Evolutionary conservation across 495 filamentous ascomycete species (phyloP).

Genomic region (Podospora didyma): DNA sequence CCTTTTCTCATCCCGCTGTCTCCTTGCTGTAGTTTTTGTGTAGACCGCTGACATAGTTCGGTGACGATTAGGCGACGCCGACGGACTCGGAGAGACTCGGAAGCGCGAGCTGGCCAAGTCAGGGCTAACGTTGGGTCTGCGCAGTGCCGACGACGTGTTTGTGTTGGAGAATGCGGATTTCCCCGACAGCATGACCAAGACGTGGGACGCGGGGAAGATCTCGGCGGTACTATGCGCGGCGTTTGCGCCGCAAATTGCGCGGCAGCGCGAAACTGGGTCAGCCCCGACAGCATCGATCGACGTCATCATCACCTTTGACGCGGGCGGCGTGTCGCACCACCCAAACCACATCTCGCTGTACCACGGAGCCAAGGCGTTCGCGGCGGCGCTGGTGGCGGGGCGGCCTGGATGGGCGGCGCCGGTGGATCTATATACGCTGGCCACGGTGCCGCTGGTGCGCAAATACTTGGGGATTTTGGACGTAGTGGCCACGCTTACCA

Average conservation of each 20-base stretch:
- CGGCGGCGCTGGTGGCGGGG: slow-evolving; percentile 56
- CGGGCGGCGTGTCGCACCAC: slow-evolving; percentile 72
- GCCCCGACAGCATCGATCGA: slow-evolving; percentile 65
- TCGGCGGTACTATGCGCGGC: slow-evolving; percentile 61
- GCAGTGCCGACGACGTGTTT: slow-evolving; percentile 67
- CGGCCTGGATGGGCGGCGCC: slow-evolving; percentile 66
- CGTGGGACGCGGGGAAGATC: slow-evolving; percentile 69
- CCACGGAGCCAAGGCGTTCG: slow-evolving; percentile 72
- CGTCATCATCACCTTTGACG: slow-evolving; percentile 84
- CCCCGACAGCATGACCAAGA: slow-evolving; percentile 76
- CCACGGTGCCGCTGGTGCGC: slow-evolving; percentile 60
- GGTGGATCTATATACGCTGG: slow-evolving; percentile 79
- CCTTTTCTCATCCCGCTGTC: not conserved
- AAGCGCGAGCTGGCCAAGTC: slow-evolving; percentile 79
- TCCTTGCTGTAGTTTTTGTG: not conserved
- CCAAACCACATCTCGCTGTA: slow-evolving; percentile 89
- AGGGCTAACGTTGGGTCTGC: slow-evolving; percentile 69
- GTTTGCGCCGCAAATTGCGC: slow-evolving; percentile 60
- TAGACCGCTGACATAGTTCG: not conserved
- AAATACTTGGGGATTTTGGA: slow-evolving; percentile 83
- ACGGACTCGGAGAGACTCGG: slow-evolving; percentile 76
- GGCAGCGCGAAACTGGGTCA: slow-evolving; percentile 24
- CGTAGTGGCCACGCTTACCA: slow-evolving; percentile 57
- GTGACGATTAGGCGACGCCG: slow-evolving; percentile 63
- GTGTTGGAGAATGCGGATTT: slow-evolving; percentile 78